phyloP scores from a whole-genome alignment of 495 filamentous ascomycete genomes.

The Tuber umbilicatum region DNA sequence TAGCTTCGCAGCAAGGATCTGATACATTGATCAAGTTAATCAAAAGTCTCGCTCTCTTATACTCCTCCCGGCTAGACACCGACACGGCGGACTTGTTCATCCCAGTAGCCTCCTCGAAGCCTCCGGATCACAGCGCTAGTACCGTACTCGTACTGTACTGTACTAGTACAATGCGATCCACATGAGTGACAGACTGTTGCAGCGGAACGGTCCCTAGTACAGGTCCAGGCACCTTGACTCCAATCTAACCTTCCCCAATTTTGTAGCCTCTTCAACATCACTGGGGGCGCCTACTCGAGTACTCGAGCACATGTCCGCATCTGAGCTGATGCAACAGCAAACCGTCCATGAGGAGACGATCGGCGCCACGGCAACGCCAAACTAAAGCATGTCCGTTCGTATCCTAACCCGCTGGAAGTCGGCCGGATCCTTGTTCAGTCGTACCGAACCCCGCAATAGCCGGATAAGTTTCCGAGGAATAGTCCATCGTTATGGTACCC shows the following conservation, averaged over 20 bases:
- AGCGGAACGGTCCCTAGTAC: neutral
- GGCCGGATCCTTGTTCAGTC: neutral
- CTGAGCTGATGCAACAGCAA: neutral
- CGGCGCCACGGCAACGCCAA: neutral
- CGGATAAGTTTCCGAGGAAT: constrained; percentile 2
- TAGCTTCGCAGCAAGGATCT: neutral
- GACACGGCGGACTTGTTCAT: neutral
- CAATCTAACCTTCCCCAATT: neutral
- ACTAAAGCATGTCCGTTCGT: neutral
- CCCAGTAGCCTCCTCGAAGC: neutral
- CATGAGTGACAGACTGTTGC: neutral
- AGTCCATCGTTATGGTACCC: neutral
- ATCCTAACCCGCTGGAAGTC: neutral
- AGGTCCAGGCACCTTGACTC: neutral
- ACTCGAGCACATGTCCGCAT: neutral
- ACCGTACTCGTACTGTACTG: too few relatives aligned
- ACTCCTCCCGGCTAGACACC: neutral
- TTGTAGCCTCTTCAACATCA: neutral
- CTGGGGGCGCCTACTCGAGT: neutral
- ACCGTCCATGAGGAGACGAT: neutral
- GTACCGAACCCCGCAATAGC: neutral
- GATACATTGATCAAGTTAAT: neutral
- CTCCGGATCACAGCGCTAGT: neutral
- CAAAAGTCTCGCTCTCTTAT: neutral
- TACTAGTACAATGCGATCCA: too few relatives aligned